A percentile compares a stretch with the other conserved stretches of the same genome.
Conservation (phyloP, 129 eudicot species). For the Tanacetum coccineum region DNA sequence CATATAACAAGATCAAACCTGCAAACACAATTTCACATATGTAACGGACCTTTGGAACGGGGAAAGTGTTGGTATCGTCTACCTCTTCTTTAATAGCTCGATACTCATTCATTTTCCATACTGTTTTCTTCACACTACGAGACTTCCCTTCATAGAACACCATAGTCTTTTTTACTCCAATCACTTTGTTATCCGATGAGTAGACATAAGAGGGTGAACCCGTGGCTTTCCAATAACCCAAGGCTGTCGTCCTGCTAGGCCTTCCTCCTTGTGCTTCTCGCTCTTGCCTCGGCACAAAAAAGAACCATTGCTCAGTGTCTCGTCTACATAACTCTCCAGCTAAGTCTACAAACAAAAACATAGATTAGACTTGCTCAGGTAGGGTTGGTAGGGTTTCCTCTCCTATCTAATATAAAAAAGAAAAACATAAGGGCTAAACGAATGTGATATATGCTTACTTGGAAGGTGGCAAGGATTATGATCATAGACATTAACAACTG, state of each 20-base stretch:
- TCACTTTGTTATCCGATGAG: constrained; percentile 49
- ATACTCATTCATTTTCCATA: constrained; percentile 90
- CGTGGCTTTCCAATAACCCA: constrained; percentile 90
- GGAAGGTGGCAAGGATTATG: constrained; percentile 59
- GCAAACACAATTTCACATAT: no score
- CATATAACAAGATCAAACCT: not conserved
- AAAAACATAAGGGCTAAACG: not conserved
- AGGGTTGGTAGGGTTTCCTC: not conserved
- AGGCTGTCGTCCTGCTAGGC: constrained; percentile 59
- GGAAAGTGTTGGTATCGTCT: not conserved
- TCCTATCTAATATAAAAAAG: not conserved
- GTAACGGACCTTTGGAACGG: constrained; percentile 46
- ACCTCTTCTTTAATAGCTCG: constrained; percentile 48
- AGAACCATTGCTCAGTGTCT: constrained; percentile 86
- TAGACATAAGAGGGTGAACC: constrained; percentile 74
- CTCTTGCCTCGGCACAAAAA: constrained; percentile 67
- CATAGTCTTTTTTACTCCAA: constrained; percentile 79
- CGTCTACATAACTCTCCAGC: constrained; percentile 55
- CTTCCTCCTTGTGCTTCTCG: constrained; percentile 82
- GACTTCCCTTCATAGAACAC: constrained; percentile 78
- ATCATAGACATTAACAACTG: constrained; percentile 53
- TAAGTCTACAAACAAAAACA: constrained; percentile 22
- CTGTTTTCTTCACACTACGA: constrained; percentile 56
- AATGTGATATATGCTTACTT: constrained; percentile 25
- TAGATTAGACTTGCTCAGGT: no score